phyloP scores from a whole-genome alignment of 257 asterid genomes.

The Gynochthodes officinalis region DNA sequence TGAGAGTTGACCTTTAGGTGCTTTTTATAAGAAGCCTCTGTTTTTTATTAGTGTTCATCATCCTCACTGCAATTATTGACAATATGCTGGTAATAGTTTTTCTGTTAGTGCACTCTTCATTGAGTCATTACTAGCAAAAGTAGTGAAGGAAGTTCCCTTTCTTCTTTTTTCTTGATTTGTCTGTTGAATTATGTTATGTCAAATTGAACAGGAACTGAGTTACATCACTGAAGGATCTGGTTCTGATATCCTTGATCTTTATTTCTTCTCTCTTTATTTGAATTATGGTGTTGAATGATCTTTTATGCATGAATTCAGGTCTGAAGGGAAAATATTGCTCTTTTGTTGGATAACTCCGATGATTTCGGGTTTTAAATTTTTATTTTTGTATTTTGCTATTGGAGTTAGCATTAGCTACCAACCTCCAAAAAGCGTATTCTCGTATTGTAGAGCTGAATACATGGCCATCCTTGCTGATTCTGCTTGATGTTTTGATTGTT shows the following conservation, averaged over 20 bases:
- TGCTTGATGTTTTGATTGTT: background rate
- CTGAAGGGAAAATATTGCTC: background rate
- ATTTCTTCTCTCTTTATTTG: background rate
- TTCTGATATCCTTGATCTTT: background rate
- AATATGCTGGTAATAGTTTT: background rate
- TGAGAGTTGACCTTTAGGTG: slow-evolving; percentile 6
- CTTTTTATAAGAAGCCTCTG: background rate
- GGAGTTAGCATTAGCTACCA: background rate
- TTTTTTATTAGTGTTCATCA: background rate
- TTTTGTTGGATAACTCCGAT: background rate
- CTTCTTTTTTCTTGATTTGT: background rate
- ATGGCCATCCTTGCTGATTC: background rate
- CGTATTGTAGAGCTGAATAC: background rate
- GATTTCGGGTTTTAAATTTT: background rate
- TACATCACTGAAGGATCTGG: background rate
- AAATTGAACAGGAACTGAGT: background rate
- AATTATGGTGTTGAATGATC: background rate
- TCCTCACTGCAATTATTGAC: background rate
- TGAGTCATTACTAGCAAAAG: background rate
- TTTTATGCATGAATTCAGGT: background rate
- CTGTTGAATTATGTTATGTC: background rate
- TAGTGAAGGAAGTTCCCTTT: background rate
- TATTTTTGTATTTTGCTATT: background rate
- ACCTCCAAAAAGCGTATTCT: background rate
- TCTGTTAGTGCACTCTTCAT: background rate